These are phyloP conservation scores for Rosa multiflora DNA, from an alignment of 306 rosid genomes.

Conservation along the genomic window DNA sequence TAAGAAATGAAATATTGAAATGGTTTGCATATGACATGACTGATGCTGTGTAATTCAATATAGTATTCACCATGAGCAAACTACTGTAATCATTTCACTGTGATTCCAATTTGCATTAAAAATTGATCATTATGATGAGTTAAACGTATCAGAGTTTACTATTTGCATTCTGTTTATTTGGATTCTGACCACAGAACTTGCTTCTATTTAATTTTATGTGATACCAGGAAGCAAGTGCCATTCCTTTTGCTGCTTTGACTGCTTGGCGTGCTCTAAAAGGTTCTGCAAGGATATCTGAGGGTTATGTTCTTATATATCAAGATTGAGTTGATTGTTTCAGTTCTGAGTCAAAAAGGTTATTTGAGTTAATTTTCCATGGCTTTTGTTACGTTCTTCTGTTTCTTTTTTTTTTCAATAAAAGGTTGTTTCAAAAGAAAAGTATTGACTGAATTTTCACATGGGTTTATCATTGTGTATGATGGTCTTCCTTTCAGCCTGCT, in stretches of 20 bases:
- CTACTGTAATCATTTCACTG: neutral
- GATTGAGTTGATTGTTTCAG: neutral
- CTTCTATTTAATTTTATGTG: neutral
- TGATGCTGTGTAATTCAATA: neutral
- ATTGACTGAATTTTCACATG: no score
- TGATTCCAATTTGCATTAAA: neutral
- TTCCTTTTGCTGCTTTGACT: conserved; percentile 97
- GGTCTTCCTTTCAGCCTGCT: neutral
- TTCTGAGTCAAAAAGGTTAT: neutral
- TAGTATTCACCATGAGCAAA: neutral
- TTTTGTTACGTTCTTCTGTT: no score
- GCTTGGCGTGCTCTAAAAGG: conserved; percentile 96
- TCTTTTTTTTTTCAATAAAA: no score
- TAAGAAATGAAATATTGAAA: neutral
- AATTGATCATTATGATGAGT: neutral
- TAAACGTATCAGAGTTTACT: neutral
- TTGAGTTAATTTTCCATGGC: neutral
- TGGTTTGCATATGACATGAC: no score
- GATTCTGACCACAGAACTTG: conserved; percentile 9
- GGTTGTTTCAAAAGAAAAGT: neutral
- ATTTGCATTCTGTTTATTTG: neutral
- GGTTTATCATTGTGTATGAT: neutral
- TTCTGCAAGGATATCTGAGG: conserved; percentile 79
- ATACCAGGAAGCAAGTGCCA: conserved; percentile 81
- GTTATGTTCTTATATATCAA: conserved; percentile 34